Base-by-base conservation (phyloP, 78 protist genomes). In the Dictyostelium firmibasis region DNA sequence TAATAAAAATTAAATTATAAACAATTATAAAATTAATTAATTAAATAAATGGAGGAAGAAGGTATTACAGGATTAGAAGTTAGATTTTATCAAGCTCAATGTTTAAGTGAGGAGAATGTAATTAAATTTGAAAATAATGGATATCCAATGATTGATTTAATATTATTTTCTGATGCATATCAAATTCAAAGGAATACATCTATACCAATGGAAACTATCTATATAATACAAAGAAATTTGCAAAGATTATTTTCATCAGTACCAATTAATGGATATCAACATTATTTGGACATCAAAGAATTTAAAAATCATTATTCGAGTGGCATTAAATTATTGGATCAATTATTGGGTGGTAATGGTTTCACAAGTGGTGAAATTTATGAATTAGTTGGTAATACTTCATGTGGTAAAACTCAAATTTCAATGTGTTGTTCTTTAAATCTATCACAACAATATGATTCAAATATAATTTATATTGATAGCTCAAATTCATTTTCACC, bases 321-420 rank as follows among this genome's bases (percentile, higher is more conserved):
- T 27, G 72, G 91, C n/a, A 44, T 53, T 44, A 3, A 25, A 18
- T 23, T 35, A 14, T 23, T 89, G 0, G 92, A 86, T 69, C 76
- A 64, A 1, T 3, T 44, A 41, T 13, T 89, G 2, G 44, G 20
- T 6, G 94, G 86, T 33, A 74, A 41, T 16, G 94, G 94, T 18
- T 89, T 81, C 11, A 18, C 33, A 4, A 3, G 35, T 57, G 94
- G 94, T 44, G 94, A 89, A n/a, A 53, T 89, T 3, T 38, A 41
- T 29, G 94, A 89, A 78, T 20, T 89, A 1, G 60, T 81, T 4
- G 94, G 94, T 16, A 29, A 35, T 6, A 62, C 94, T 1, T 33
- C 87, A 18, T 53, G 76, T 67, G 94, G 94, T 18, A 89, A 89
- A 27, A 81, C 94, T 20, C 94, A 89, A 69, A 62, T 89, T 35